A percentile compares a stretch with the other conserved stretches of the same genome.
phyloP scores from a whole-genome alignment of 2,329 filamentous ascomycete species.

The Eurotiales sp. region DNA sequence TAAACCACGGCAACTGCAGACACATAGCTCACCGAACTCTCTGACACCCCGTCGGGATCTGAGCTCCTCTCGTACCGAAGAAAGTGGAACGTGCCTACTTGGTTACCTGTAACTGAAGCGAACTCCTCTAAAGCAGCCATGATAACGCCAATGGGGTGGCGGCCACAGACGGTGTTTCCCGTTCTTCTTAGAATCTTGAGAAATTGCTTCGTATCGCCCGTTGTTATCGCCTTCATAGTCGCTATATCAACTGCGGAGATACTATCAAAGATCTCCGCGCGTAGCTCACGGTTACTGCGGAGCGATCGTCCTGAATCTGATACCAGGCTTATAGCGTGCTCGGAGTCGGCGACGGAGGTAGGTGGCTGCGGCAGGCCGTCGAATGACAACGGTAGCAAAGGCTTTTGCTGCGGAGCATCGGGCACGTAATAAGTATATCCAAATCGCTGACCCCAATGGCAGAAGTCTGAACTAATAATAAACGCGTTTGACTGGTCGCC shows the following conservation, averaged over 20 bases:
- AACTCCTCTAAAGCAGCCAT: slow-evolving; percentile 81
- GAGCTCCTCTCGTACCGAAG: slow-evolving; percentile 84
- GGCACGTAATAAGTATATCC: slow-evolving; percentile 75
- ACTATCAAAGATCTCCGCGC: slow-evolving; percentile 70
- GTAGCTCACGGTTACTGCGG: slow-evolving; percentile 30
- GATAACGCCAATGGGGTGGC: slow-evolving; percentile 88
- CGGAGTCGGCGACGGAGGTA: slow-evolving; percentile 22
- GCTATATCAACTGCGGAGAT: slow-evolving; percentile 75
- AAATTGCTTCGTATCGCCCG: slow-evolving; percentile 68
- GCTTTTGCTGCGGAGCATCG: slow-evolving; percentile 37
- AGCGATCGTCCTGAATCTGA: slow-evolving; percentile 28
- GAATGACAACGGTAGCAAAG: slow-evolving; percentile 36
- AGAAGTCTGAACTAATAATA: slow-evolving; percentile 91
- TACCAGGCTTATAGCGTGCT: slow-evolving; percentile 27
- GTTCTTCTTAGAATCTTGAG: slow-evolving; percentile 66
- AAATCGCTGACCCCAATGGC: slow-evolving; percentile 88
- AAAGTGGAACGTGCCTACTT: slow-evolving; percentile 64
- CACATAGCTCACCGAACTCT: slow-evolving; percentile 92
- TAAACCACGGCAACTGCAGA: slow-evolving; percentile 80
- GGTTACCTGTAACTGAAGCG: slow-evolving; percentile 34
- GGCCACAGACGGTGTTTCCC: slow-evolving; percentile 86
- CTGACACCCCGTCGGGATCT: slow-evolving; percentile 61
- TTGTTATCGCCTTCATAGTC: slow-evolving; percentile 80
- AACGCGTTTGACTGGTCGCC: slow-evolving; percentile 71
- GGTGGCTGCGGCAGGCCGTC: slow-evolving; percentile 41